Conservation (phyloP, 1,284 basidiomycete species). For the Apiotrichum sp. region DNA sequence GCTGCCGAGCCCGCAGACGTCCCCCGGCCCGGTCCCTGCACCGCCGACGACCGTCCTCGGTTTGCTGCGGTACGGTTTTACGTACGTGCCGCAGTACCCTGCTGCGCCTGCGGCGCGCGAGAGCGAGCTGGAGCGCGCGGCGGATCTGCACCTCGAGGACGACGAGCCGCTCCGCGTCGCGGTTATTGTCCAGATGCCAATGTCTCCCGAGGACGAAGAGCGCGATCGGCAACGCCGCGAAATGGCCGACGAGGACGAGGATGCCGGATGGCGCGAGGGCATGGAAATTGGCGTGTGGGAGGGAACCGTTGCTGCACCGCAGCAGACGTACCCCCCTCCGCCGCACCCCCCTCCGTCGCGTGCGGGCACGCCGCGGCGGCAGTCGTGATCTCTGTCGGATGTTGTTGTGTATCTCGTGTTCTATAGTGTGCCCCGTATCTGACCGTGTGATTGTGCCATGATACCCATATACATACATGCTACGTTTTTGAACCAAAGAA, state of each 20-base stretch:
- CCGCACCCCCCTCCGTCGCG: neutral
- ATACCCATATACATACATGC: too few species aligned
- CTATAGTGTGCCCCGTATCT: too few species aligned
- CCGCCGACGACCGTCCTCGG: neutral
- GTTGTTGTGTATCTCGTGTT: too few species aligned
- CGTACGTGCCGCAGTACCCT: neutral
- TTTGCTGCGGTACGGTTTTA: conserved; percentile 1
- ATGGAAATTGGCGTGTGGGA: conserved; percentile 44
- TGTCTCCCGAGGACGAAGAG: neutral
- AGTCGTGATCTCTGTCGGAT: too few species aligned
- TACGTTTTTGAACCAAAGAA: too few species aligned
- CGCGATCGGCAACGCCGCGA: conserved; percentile 1
- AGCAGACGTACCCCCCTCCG: neutral
- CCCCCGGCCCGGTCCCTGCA: neutral
- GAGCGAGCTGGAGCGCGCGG: conserved; percentile 3
- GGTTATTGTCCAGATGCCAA: conserved; percentile 37
- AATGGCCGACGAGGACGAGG: conserved; percentile 17
- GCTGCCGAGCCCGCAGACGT: neutral
- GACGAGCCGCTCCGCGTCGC: conserved; percentile 31
- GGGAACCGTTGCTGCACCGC: conserved; percentile 12
- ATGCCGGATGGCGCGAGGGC: conserved; percentile 33
- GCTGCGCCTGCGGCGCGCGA: neutral
- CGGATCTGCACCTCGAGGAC: conserved; percentile 16
- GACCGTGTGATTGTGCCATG: too few species aligned
- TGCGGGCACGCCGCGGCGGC: neutral